These are phyloP conservation scores for Phanerochaete carnosa DNA, from an alignment of 768 basidiomycete genomes.

Conservation along the genomic window DNA sequence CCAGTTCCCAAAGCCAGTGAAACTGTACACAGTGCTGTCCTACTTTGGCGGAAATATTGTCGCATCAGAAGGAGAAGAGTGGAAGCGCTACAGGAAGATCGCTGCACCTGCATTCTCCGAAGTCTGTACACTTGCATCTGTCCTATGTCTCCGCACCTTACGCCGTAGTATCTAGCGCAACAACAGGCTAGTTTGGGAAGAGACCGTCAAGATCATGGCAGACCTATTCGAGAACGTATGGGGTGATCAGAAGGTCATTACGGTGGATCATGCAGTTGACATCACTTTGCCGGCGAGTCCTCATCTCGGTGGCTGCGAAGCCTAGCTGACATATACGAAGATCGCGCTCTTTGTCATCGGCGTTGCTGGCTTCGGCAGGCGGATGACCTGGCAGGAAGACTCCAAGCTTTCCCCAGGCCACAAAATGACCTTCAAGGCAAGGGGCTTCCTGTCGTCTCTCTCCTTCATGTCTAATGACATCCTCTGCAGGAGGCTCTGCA, in stretches of 20 bases:
- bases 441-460: neutral
- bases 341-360: conserved; percentile 55
- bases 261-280: conserved; percentile 45
- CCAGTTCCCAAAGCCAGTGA: conserved; percentile 55
- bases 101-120: conserved; percentile 62
- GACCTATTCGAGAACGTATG: conserved; percentile 42
- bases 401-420: conserved; percentile 40
- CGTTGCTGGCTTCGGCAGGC: conserved; percentile 52
- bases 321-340: conserved; percentile 24
- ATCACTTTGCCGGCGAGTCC: conserved; percentile 49
- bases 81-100: conserved; percentile 64
- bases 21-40: conserved; percentile 41
- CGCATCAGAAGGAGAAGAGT: conserved; percentile 59
- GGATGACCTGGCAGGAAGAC: conserved; percentile 46
- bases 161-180: too few relatives aligned
- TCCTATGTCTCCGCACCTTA: too few relatives aligned
- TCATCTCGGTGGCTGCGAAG: neutral
- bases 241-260: conserved; percentile 37
- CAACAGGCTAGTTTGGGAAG: conserved; percentile 38
- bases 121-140: too few relatives aligned
- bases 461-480: neutral
- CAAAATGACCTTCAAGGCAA: conserved; percentile 24
- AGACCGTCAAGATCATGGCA: conserved; percentile 29
- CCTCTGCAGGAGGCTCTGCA: conserved; percentile 22
- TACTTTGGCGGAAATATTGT: conserved; percentile 64